Base-by-base conservation (phyloP, 164 flowering plant genomes). In the Stephania cephalantha region DNA sequence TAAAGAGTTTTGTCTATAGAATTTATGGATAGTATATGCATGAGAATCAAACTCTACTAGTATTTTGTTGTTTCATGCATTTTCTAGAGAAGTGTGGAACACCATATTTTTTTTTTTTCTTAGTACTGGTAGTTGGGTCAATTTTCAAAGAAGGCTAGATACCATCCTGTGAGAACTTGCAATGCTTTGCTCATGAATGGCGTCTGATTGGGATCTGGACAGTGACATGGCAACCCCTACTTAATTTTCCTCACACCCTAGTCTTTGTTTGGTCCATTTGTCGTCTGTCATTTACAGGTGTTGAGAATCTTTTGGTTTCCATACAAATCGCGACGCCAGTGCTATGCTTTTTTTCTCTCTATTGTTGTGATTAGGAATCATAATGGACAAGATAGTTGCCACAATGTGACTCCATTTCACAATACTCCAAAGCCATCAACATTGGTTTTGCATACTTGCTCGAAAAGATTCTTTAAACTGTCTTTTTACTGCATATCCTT, bases 201-300 rank as follows among this genome's bases (percentile, higher is more conserved):
- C 35, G 58, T 46, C 30, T 71, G 55, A 48, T 30, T n/a, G n/a
- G 61, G 29, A 13, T 20, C 48, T 4, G 73, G 73, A 71, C 48
- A 61, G 22, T 7, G 50, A n/a, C 73, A 71, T 0, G 73, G 61
- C 15, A 71, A 55, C 13, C 73, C 73, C 74, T 87, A 20, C 46
- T 78, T n/a, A 0, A 88, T 75, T 69, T 79, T 55, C 55, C 55
- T 50, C 55, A 2, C 55, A 11, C 7, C 15, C 55, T 86, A 83
- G 20, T 78, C 81, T 75, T 77, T 35, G 13, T 75, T 75, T 42
- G 77, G 0, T 79, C 63, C 53, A 48, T 48, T 5, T 75, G 46
- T 81, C 87, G 71, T 18, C 76, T 71, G 12, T 15, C 15, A 77
- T 88, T 88, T 0, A 80, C 84, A 25, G 0, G 81, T 85, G 9